Percentiles rank a stretch among this genome's conserved stretches.
phyloP scores from a whole-genome alignment of 192 early-diverging fungal genomes.

The Gonapodya sp. region DNA sequence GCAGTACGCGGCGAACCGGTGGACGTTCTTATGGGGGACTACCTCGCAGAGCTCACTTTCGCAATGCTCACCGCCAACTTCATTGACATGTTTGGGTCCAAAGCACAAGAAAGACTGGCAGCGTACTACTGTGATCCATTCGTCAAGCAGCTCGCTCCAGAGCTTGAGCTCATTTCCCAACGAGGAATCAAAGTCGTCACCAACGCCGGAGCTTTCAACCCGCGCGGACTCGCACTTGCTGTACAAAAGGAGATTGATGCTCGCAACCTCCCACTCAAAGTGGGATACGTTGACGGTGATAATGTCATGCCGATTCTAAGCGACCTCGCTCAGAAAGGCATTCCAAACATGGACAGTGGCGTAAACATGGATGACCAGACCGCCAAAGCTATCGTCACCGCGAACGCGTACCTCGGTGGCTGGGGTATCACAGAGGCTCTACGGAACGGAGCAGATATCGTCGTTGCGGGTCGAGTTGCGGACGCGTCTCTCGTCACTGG shows the following conservation, averaged over 20 bases:
- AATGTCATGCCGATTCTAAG: neutral
- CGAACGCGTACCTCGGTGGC: constrained; percentile 5
- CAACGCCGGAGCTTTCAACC: neutral
- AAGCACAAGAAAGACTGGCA: neutral
- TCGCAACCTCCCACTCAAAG: neutral
- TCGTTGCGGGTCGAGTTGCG: neutral
- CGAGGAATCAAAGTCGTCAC: neutral
- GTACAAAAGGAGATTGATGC: neutral
- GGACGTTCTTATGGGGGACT: neutral
- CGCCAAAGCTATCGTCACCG: neutral
- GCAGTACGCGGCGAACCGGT: neutral
- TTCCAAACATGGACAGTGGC: constrained; percentile 3
- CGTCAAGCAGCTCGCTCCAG: neutral
- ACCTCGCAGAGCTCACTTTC: constrained; percentile 9
- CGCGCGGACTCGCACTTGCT: neutral
- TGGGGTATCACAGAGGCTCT: neutral
- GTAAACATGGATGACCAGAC: neutral
- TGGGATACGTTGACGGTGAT: neutral
- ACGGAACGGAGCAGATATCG: constrained; percentile 1
- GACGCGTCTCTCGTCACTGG: constrained; percentile 6
- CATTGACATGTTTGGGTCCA: neutral
- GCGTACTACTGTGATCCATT: neutral
- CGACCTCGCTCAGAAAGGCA: neutral
- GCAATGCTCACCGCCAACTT: constrained; percentile 1
- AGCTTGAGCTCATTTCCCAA: neutral